phyloP scores from a whole-genome alignment of 176 grass and related monocot species.

The sorghum (Sorghum bicolor) region DNA sequence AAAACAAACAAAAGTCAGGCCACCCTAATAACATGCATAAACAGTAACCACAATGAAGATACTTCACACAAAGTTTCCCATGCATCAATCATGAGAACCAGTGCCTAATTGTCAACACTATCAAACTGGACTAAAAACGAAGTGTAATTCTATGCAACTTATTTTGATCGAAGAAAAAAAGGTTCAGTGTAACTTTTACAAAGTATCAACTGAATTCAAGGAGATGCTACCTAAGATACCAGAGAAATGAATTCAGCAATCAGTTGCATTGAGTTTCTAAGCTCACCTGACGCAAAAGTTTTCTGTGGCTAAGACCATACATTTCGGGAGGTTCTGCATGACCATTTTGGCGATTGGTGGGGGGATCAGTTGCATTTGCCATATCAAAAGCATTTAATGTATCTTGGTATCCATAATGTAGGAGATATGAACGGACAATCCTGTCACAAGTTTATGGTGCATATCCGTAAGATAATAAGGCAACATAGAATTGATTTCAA shows the following conservation, averaged over 20 bases:
- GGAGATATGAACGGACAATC: slow-evolving; percentile 93
- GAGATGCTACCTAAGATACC: background rate
- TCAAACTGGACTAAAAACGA: background rate
- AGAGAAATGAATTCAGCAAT: slow-evolving; percentile 19
- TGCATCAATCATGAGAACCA: background rate
- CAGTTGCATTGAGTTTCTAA: slow-evolving; percentile 2
- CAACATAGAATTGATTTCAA: slow-evolving; percentile 26
- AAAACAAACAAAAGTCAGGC: background rate
- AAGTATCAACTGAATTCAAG: background rate
- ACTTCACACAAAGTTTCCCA: slow-evolving; percentile 21
- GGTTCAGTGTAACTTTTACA: background rate
- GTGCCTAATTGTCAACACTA: background rate
- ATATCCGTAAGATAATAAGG: background rate
- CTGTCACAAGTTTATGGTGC: slow-evolving; percentile 41
- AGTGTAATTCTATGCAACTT: background rate
- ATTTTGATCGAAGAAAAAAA: background rate
- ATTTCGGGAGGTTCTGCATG: slow-evolving; percentile 70
- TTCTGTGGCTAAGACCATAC: slow-evolving; percentile 92
- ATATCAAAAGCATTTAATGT: slow-evolving; percentile 88
- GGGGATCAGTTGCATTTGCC: slow-evolving; percentile 67
- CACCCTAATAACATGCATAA: background rate
- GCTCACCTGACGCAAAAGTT: slow-evolving; percentile 79
- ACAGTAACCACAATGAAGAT: background rate
- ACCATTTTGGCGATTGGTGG: slow-evolving; percentile 57
- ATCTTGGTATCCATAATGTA: slow-evolving; percentile 98